phyloP scores from a whole-genome alignment of 2,329 filamentous ascomycete genomes.

The Elsinoe necatrix region DNA sequence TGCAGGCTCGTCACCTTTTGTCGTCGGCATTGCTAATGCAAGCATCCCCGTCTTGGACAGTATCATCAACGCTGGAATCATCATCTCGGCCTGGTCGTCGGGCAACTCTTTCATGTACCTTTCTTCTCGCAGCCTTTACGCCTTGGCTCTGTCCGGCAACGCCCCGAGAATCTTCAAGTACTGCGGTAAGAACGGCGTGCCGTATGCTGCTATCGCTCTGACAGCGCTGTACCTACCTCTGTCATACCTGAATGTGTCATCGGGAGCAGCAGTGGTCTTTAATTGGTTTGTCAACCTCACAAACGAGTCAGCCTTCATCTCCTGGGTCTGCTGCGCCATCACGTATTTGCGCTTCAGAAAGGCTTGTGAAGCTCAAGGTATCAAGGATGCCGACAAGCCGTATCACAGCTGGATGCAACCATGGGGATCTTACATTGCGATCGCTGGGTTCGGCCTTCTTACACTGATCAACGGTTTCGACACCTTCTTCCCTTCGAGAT shows the following conservation, averaged over 20 bases:
- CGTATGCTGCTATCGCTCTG: slow-evolving; percentile 40
- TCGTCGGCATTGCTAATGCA: slow-evolving; percentile 42
- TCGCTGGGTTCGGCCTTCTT: slow-evolving; percentile 53
- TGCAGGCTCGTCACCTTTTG: slow-evolving; percentile 46
- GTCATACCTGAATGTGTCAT: slow-evolving; percentile 42
- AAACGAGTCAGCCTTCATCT: slow-evolving; percentile 48
- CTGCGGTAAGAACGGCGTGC: slow-evolving; percentile 53
- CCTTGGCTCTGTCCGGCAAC: slow-evolving; percentile 52
- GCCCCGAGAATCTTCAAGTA: slow-evolving; percentile 53
- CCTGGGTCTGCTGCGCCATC: slow-evolving; percentile 47
- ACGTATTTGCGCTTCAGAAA: slow-evolving; percentile 53
- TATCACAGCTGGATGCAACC: slow-evolving; percentile 51
- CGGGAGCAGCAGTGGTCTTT: slow-evolving; percentile 44
- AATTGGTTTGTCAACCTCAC: slow-evolving; percentile 65
- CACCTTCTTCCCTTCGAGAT: slow-evolving; percentile 60
- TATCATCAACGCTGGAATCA: slow-evolving; percentile 59
- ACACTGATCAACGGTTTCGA: slow-evolving; percentile 67
- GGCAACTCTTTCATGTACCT: slow-evolving; percentile 47
- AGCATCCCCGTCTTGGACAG: slow-evolving; percentile 51
- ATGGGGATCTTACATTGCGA: slow-evolving; percentile 54
- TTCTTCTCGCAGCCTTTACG: slow-evolving; percentile 43
- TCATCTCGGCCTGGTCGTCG: slow-evolving; percentile 52
- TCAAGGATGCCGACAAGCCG: slow-evolving; percentile 41
- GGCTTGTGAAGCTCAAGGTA: slow-evolving; percentile 46
- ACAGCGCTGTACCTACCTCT: slow-evolving; percentile 39